Evolutionary conservation across 441 rosid species (phyloP).

Genomic region (Adansonia gregorii): DNA sequence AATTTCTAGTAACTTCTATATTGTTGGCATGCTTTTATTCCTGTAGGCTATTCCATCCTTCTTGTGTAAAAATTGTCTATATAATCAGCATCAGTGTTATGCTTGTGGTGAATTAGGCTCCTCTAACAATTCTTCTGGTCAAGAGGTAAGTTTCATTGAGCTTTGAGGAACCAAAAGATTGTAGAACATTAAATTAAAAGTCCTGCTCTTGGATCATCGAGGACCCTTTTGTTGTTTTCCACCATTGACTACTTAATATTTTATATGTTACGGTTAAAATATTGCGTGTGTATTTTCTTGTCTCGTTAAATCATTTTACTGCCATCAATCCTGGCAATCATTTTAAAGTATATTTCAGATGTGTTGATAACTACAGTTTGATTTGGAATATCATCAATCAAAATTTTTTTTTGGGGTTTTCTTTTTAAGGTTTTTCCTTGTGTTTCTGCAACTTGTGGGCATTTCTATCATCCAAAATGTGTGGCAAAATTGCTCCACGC

Average conservation of each 20-base stretch:
- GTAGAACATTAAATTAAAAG: neutral
- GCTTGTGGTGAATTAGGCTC: constrained; percentile 72
- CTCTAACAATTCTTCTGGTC: constrained; percentile 47
- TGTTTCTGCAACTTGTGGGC: constrained; percentile 66
- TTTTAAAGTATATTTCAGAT: neutral
- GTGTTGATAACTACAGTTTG: constrained; percentile 3
- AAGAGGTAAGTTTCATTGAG: constrained; percentile 50
- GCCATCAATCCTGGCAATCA: neutral
- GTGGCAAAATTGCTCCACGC: constrained; percentile 56
- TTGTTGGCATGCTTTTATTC: constrained; percentile 18
- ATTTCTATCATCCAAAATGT: constrained; percentile 70
- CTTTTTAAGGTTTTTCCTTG: constrained; percentile 63
- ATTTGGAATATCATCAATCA: constrained; percentile 9
- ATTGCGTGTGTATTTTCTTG: neutral
- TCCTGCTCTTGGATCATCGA: neutral
- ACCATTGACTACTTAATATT: neutral
- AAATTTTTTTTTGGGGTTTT: neutral
- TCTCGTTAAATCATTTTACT: neutral
- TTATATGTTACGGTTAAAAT: neutral
- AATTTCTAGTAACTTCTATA: constrained; percentile 9
- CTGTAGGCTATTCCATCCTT: constrained; percentile 54
- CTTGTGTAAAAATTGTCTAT: constrained; percentile 56
- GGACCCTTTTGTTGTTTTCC: neutral
- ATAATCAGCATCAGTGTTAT: constrained; percentile 67
- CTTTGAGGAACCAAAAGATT: constrained; percentile 20